These are phyloP conservation scores for Lipomyces sp. DNA, from an alignment of 805 yeast species.

Conservation along the genomic window DNA sequence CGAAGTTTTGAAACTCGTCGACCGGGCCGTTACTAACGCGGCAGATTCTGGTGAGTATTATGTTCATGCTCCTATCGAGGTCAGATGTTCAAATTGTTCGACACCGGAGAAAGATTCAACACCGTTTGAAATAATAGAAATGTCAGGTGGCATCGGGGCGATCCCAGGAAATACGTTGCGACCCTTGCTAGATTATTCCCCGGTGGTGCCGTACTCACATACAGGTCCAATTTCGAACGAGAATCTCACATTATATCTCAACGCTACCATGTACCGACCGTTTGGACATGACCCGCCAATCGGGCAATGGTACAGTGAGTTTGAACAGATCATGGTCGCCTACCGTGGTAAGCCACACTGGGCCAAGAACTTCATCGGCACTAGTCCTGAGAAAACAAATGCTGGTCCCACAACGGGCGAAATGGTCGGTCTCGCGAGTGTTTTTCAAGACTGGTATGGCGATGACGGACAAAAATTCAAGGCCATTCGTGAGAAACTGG, in stretches of 20 bases:
- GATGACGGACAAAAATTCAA: constrained; percentile 66
- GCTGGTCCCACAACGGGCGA: constrained; percentile 57
- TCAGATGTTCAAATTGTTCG: constrained; percentile 84
- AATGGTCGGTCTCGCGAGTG: constrained; percentile 77
- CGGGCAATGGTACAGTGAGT: constrained; percentile 74
- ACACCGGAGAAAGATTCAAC: constrained; percentile 37
- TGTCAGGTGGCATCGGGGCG: constrained; percentile 57
- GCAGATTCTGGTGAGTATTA: constrained; percentile 64
- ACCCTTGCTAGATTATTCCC: constrained; percentile 82
- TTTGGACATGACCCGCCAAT: constrained; percentile 75
- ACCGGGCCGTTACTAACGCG: constrained; percentile 65
- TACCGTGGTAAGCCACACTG: constrained; percentile 96
- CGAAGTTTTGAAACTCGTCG: constrained; percentile 51
- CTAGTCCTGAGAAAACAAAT: constrained; percentile 45
- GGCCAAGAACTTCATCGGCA: constrained; percentile 93
- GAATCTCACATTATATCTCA: constrained; percentile 82
- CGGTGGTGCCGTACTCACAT: constrained; percentile 59
- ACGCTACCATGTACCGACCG: constrained; percentile 97
- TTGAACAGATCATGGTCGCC: constrained; percentile 74
- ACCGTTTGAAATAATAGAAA: constrained; percentile 28
- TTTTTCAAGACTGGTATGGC: constrained; percentile 80
- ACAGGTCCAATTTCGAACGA: constrained; percentile 63
- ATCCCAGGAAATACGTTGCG: constrained; percentile 81
- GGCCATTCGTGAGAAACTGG: constrained; percentile 65
- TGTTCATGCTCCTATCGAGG: constrained; percentile 95